phyloP scores from a whole-genome alignment of 768 basidiomycete genomes.

The Tulasnella sp. region DNA sequence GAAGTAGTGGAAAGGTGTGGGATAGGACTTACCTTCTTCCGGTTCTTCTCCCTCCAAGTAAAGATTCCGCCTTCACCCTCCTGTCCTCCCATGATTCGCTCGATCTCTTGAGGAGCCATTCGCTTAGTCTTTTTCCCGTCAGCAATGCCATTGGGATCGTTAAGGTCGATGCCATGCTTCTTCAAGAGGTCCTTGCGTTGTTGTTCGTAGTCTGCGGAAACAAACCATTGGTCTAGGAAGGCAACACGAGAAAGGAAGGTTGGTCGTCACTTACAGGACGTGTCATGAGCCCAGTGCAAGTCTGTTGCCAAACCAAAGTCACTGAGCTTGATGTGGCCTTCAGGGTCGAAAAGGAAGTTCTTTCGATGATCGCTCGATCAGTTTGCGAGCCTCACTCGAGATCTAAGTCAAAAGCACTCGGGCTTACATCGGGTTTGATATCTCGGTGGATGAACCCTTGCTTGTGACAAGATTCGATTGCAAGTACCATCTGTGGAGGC shows the following conservation, averaged over 20 bases:
- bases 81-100: conserved; percentile 76
- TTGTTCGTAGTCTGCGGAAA: conserved; percentile 77
- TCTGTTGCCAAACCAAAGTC: conserved; percentile 95
- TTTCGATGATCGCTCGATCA: conserved; percentile 36
- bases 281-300: conserved; percentile 96
- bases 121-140: conserved; percentile 72
- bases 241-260: neutral
- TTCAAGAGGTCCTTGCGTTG: conserved; percentile 81
- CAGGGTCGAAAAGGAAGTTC: conserved; percentile 94
- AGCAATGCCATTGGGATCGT: conserved; percentile 61
- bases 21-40: conserved; percentile 67
- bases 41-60: conserved; percentile 93
- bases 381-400: neutral
- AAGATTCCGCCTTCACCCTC: conserved; percentile 76
- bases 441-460: conserved; percentile 97
- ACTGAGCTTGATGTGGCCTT: conserved; percentile 90
- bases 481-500: conserved; percentile 79
- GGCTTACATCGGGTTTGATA: conserved; percentile 85
- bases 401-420: neutral
- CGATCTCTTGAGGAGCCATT: conserved; percentile 76
- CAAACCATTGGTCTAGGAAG: conserved; percentile 13
- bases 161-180: conserved; percentile 94
- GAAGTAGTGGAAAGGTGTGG: conserved; percentile 27
- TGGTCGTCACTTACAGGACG: conserved; percentile 55
- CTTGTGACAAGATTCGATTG: conserved; percentile 88